These are phyloP conservation scores for Tremella yokohamensis DNA, from an alignment of 768 basidiomycete genomes.

Conservation along the genomic window DNA sequence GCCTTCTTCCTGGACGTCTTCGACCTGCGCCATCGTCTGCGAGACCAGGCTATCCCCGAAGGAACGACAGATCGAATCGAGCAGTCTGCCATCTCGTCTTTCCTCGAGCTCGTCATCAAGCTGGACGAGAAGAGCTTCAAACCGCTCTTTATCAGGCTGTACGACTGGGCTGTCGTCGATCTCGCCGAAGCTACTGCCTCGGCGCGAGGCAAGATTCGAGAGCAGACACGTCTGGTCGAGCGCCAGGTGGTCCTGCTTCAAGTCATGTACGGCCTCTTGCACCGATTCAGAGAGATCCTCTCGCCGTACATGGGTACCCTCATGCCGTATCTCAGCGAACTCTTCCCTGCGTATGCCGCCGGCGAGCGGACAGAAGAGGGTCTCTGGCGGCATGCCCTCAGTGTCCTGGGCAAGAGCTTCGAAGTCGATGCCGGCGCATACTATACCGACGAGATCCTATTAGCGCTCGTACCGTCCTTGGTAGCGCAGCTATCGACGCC, in stretches of 20 bases:
- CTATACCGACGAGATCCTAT: conserved; percentile 81
- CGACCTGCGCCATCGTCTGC: conserved; percentile 56
- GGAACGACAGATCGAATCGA: conserved; percentile 27
- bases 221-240: conserved; percentile 50
- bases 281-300: conserved; percentile 82
- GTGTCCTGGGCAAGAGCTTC: conserved; percentile 66
- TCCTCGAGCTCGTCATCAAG: conserved; percentile 84
- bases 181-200: conserved; percentile 51
- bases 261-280: conserved; percentile 68
- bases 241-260: conserved; percentile 71
- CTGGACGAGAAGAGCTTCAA: conserved; percentile 87
- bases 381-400: conserved; percentile 65
- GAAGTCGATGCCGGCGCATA: conserved; percentile 78
- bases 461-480: conserved; percentile 57
- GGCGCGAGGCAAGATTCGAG: conserved; percentile 10
- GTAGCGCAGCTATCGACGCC: conserved; percentile 62
- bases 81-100: conserved; percentile 61
- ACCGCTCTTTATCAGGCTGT: conserved; percentile 82
- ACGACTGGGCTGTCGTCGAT: conserved; percentile 84
- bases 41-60: conserved; percentile 5
- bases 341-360: conserved; percentile 58
- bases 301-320: conserved; percentile 84
- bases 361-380: conserved; percentile 50
- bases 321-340: conserved; percentile 63
- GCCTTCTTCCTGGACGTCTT: conserved; percentile 76